Conservation (phyloP, 176 grass and related monocot genomes). For the Oryza rufipogon region DNA sequence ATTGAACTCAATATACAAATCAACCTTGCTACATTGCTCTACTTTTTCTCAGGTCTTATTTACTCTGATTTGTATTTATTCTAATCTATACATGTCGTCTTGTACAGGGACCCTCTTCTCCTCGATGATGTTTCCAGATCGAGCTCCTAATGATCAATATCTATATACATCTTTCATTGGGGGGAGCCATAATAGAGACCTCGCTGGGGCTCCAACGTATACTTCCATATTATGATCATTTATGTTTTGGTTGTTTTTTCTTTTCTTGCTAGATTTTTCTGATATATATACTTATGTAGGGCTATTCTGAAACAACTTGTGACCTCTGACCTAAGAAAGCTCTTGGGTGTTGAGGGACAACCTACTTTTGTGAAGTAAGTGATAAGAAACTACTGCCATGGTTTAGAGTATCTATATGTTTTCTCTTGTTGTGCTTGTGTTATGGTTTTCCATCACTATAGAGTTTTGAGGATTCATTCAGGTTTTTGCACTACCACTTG, state of each 20-base stretch:
- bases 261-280: constrained; percentile 34
- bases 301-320: constrained; percentile 74
- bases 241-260: constrained; percentile 20
- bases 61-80: constrained; percentile 13
- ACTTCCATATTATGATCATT: constrained; percentile 18
- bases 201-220: constrained; percentile 91
- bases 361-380: constrained; percentile 92
- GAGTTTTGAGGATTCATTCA: neutral
- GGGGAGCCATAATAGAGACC: constrained; percentile 90
- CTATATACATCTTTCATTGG: constrained; percentile 93
- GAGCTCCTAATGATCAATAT: constrained; percentile 86
- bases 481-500: constrained; percentile 1
- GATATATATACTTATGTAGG: constrained; percentile 56
- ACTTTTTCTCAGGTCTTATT: constrained; percentile 26
- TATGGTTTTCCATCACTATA: constrained; percentile 16
- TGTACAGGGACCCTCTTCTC: constrained; percentile 90
- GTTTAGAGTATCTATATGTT: constrained; percentile 8
- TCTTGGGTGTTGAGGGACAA: constrained; percentile 72
- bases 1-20: neutral
- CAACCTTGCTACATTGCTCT: constrained; percentile 13
- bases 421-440: neutral
- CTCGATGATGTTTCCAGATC: constrained; percentile 99
- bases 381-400: neutral
- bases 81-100: constrained; percentile 23
- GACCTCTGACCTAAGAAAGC: constrained; percentile 74